These are phyloP conservation scores for Xylaria sp. DNA, from an alignment of 2,329 filamentous ascomycete species.

Conservation along the genomic window DNA sequence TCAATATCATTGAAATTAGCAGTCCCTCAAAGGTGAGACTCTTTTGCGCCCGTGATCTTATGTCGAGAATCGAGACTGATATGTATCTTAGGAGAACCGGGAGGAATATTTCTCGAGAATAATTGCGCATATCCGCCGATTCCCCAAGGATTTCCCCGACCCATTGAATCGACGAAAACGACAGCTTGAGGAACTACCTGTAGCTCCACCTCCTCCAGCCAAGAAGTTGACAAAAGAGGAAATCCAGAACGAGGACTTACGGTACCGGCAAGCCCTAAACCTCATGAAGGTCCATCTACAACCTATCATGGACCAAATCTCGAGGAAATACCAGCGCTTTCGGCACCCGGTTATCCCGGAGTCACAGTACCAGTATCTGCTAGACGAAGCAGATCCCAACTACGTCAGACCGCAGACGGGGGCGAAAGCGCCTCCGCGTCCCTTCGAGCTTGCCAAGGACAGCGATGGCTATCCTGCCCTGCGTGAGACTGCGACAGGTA, in stretches of 20 bases:
- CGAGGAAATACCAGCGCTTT: slow-evolving; percentile 83
- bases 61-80: slow-evolving; percentile 26
- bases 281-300: slow-evolving; percentile 83
- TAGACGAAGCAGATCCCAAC: slow-evolving; percentile 74
- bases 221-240: slow-evolving; percentile 70
- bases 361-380: slow-evolving; percentile 70
- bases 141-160: slow-evolving; percentile 81
- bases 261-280: slow-evolving; percentile 79
- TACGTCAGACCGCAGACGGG: slow-evolving; percentile 54
- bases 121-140: slow-evolving; percentile 69
- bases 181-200: slow-evolving; percentile 67
- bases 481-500: slow-evolving; percentile 66
- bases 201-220: slow-evolving; percentile 67
- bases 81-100: slow-evolving; percentile 49
- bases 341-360: slow-evolving; percentile 73
- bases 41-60: not conserved
- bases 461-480: slow-evolving; percentile 73
- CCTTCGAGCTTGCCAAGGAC: slow-evolving; percentile 76
- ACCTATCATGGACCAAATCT: slow-evolving; percentile 96
- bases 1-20: slow-evolving; percentile 66
- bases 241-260: slow-evolving; percentile 71
- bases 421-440: slow-evolving; percentile 54
- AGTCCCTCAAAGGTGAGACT: slow-evolving; percentile 59
- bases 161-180: slow-evolving; percentile 81
- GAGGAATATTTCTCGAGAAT: slow-evolving; percentile 73